These are phyloP conservation scores for Hemileccinum rubropunctum DNA, from an alignment of 768 basidiomycete species.

Conservation along the genomic window DNA sequence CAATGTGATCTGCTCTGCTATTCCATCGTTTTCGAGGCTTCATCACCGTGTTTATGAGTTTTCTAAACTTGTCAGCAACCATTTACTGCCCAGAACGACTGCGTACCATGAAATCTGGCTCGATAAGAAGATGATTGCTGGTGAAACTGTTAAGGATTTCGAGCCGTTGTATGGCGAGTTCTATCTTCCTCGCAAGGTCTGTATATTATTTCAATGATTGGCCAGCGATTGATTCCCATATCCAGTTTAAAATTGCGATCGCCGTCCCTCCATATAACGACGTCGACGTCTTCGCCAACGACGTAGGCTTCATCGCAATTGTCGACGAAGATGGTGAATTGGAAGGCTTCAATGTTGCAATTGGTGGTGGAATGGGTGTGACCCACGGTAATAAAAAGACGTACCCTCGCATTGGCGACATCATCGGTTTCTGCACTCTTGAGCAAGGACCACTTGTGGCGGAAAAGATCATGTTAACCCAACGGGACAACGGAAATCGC, in stretches of 20 bases:
- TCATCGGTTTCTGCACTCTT: slow-evolving; percentile 90
- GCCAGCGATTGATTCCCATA: not conserved
- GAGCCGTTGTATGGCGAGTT: slow-evolving; percentile 98
- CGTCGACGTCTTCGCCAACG: slow-evolving; percentile 93
- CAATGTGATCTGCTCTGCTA: slow-evolving; percentile 88
- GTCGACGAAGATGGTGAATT: slow-evolving; percentile 72
- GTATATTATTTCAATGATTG: slow-evolving; percentile 12
- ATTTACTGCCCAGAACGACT: slow-evolving; percentile 83
- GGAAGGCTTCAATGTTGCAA: slow-evolving; percentile 88
- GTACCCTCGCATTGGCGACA: slow-evolving; percentile 83
- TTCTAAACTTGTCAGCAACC: slow-evolving; percentile 77
- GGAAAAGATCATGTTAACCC: slow-evolving; percentile 90
- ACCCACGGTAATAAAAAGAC: slow-evolving; percentile 99
- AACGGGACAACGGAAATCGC: slow-evolving; percentile 95
- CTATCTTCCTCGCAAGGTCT: slow-evolving; percentile 93
- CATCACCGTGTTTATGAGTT: slow-evolving; percentile 85
- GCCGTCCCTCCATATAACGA: slow-evolving; percentile 97
- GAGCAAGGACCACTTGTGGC: slow-evolving; percentile 86
- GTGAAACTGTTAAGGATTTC: slow-evolving; percentile 89
- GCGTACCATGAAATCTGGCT: slow-evolving; percentile 99
- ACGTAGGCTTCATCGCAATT: slow-evolving; percentile 96
- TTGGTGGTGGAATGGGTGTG: slow-evolving; percentile 99
- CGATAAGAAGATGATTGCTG: slow-evolving; percentile 94
- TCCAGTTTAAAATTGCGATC: slow-evolving; percentile 94
- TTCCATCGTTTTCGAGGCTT: slow-evolving; percentile 84